phyloP scores from a whole-genome alignment of 768 basidiomycete species.

The Lyophyllum semitale region DNA sequence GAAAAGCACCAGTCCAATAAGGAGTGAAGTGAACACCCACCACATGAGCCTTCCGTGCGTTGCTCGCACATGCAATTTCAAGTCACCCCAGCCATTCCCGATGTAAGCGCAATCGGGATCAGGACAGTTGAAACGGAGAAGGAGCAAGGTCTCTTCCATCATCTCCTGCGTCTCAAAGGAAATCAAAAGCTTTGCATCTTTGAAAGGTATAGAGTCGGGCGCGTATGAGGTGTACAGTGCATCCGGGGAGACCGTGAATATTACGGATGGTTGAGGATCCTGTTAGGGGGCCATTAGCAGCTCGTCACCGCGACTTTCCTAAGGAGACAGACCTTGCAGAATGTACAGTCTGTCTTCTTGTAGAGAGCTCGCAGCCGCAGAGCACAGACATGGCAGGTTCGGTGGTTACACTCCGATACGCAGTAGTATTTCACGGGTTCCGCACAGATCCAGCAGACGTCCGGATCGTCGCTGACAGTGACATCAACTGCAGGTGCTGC shows the following conservation, averaged over 20 bases:
- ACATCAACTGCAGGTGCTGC: conserved; percentile 28
- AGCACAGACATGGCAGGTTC: conserved; percentile 94
- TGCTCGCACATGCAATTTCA: conserved; percentile 81
- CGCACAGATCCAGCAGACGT: conserved; percentile 91
- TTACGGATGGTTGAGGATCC: conserved; percentile 74
- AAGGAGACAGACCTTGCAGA: conserved; percentile 80
- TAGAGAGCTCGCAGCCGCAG: conserved; percentile 87
- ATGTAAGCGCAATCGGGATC: conserved; percentile 81
- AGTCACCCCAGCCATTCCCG: conserved; percentile 85
- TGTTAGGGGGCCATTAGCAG: conserved; percentile 25
- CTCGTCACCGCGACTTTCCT: not conserved
- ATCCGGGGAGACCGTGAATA: conserved; percentile 73
- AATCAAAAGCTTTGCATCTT: conserved; percentile 74
- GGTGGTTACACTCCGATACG: conserved; percentile 88
- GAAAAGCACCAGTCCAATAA: not conserved
- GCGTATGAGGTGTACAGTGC: conserved; percentile 60
- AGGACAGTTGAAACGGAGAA: conserved; percentile 95
- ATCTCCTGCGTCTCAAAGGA: conserved; percentile 89
- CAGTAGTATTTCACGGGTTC: conserved; percentile 91
- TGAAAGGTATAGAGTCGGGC: conserved; percentile 56
- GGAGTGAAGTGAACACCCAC: conserved; percentile 40
- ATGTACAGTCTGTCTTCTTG: conserved; percentile 92
- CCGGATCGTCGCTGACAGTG: conserved; percentile 33
- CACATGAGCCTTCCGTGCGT: conserved; percentile 81
- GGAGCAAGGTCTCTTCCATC: conserved; percentile 92